Evolutionary conservation across 257 asterid species (phyloP).

Genomic region (Fraxinus pennsylvanica): DNA sequence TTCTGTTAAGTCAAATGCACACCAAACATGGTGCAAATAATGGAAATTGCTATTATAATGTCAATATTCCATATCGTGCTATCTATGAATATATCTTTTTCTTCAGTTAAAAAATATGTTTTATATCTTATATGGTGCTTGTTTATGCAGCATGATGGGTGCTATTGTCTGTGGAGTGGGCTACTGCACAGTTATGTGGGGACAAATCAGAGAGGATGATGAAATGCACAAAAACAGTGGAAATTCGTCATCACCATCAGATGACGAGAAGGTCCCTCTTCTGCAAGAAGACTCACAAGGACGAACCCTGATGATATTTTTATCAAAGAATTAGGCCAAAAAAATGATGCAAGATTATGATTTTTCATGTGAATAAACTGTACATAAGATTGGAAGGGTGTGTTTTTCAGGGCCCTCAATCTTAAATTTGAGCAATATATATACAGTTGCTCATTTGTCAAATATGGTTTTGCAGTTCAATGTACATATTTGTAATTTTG

Average conservation of each 20-base stretch:
- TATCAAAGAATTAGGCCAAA: background rate
- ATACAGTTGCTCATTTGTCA: constrained; percentile 17
- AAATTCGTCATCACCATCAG: constrained; percentile 3
- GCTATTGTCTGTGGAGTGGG: constrained; percentile 72
- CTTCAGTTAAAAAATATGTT: background rate
- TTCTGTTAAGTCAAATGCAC: too few relatives aligned
- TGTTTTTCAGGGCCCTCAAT: constrained; percentile 27
- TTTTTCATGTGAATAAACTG: constrained; percentile 2
- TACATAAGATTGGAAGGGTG: constrained; percentile 24
- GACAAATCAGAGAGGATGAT: constrained; percentile 48
- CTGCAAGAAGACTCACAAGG: constrained; percentile 43
- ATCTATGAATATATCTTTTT: too few relatives aligned
- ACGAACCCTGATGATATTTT: constrained; percentile 8
- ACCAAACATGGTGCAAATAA: background rate
- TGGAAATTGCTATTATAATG: background rate
- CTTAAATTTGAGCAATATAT: constrained; percentile 1
- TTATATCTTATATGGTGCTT: background rate
- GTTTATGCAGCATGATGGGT: constrained; percentile 58
- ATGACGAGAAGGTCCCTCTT: constrained; percentile 56
- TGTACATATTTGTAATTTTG: background rate
- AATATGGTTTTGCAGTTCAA: background rate
- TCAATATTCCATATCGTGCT: background rate
- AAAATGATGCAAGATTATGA: background rate
- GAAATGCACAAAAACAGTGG: constrained; percentile 20
- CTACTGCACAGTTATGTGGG: constrained; percentile 65